A percentile compares a stretch with the other conserved stretches of the same genome.
phyloP scores from a whole-genome alignment of 2,329 filamentous ascomycete genomes.

The Pyricularia sp. region DNA sequence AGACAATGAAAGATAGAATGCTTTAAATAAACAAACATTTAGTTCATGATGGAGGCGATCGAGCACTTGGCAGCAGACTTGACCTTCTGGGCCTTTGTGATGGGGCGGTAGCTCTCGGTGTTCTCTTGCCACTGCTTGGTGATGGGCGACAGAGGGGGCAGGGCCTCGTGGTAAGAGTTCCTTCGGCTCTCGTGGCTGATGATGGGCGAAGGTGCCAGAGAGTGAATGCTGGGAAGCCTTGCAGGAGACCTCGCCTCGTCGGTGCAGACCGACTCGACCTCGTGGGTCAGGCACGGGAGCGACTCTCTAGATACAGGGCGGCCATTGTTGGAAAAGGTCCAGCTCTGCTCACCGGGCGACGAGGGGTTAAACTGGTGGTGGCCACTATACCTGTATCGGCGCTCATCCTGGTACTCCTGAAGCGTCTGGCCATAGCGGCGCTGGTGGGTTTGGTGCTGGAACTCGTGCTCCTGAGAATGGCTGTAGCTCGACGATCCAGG shows the following conservation, averaged over 20 bases:
- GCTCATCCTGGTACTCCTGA: conserved; percentile 3
- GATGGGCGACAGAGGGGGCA: conserved; percentile 30
- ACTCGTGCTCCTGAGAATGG: neutral
- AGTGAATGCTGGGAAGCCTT: neutral
- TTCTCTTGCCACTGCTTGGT: conserved; percentile 12
- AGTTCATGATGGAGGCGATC: neutral
- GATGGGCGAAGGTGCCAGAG: conserved; percentile 9
- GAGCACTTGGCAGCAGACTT: neutral
- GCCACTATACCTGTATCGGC: neutral
- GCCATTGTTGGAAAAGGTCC: neutral
- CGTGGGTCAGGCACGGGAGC: neutral
- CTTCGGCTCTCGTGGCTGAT: conserved; percentile 3
- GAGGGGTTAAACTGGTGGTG: neutral
- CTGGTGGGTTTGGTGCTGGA: neutral
- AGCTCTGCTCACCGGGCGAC: neutral
- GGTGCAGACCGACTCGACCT: neutral
- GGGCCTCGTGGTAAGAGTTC: conserved; percentile 17
- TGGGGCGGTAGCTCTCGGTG: neutral
- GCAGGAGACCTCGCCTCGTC: neutral
- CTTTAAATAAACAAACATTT: neutral
- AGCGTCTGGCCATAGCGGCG: neutral
- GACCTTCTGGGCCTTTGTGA: neutral
- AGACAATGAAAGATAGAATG: neutral
- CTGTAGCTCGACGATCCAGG: neutral
- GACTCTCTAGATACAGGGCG: neutral